These are phyloP conservation scores for Cornus controversa DNA, from an alignment of 148 eudicot genomes.

Conservation along the genomic window DNA sequence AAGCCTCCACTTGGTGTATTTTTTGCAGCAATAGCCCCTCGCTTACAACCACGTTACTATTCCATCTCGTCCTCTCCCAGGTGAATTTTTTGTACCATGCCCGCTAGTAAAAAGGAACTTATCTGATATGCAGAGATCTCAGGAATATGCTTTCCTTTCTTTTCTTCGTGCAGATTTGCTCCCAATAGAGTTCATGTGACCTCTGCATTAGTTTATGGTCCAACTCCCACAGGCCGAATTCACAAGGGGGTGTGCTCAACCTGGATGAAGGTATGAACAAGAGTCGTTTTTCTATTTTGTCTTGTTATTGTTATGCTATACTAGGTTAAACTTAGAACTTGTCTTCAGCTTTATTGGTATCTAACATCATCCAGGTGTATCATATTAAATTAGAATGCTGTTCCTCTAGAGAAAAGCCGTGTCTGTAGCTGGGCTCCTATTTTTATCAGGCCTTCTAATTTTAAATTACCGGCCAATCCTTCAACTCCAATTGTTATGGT, in stretches of 20 bases:
- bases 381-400: slow-evolving; percentile 55
- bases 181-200: slow-evolving; percentile 76
- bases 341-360: not conserved
- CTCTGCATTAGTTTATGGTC: slow-evolving; percentile 71
- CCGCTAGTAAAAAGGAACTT: not conserved
- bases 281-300: not conserved
- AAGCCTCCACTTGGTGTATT: slow-evolving; percentile 91
- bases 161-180: slow-evolving; percentile 42
- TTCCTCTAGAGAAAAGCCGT: slow-evolving; percentile 51
- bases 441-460: slow-evolving; percentile 79
- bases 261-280: slow-evolving; percentile 78
- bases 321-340: not conserved
- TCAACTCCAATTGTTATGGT: slow-evolving; percentile 72
- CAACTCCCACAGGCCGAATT: slow-evolving; percentile 77
- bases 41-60: slow-evolving; percentile 81
- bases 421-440: slow-evolving; percentile 78
- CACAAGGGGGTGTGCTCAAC: slow-evolving; percentile 90
- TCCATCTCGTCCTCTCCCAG: slow-evolving; percentile 90
- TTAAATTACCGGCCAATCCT: slow-evolving; percentile 73
- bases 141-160: slow-evolving; percentile 7
- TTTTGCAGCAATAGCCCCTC: slow-evolving; percentile 84
- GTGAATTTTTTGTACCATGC: slow-evolving; percentile 27
- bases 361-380: slow-evolving; percentile 13
- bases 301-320: not conserved
- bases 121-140: not conserved